phyloP scores from a whole-genome alignment of 1,139 yeast species.

The Suzukiozyma palmioleophila region DNA sequence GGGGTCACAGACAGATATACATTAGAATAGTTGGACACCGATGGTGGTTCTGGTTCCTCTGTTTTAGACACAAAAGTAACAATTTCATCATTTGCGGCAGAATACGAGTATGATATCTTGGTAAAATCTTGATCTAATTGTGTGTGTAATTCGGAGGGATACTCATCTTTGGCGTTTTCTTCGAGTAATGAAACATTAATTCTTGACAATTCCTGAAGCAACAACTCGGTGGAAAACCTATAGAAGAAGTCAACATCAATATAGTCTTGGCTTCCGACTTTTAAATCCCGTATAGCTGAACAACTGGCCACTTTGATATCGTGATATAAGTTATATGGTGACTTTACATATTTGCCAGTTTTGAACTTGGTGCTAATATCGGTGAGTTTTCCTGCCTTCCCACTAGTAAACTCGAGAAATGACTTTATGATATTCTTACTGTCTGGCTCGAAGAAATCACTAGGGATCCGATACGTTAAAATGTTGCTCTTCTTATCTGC shows the following conservation, averaged over 20 bases:
- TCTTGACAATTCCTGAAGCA: slow-evolving; percentile 67
- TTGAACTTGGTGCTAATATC: slow-evolving; percentile 19
- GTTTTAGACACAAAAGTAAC: slow-evolving; percentile 37
- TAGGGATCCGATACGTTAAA: slow-evolving; percentile 40
- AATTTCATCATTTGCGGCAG: slow-evolving; percentile 60
- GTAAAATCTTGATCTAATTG: slow-evolving; percentile 53
- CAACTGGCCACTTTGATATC: slow-evolving; percentile 69
- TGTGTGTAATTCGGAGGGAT: slow-evolving; percentile 25
- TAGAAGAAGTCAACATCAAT: slow-evolving; percentile 62
- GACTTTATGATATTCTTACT: slow-evolving; percentile 41
- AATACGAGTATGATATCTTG: slow-evolving; percentile 57
- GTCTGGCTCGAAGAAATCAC: slow-evolving; percentile 41
- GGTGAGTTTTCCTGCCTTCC: slow-evolving; percentile 17
- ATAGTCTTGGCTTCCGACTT: slow-evolving; percentile 57
- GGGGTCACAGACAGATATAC: slow-evolving; percentile 20
- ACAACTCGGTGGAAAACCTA: slow-evolving; percentile 63
- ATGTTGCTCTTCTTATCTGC: slow-evolving; percentile 32
- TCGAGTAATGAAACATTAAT: slow-evolving; percentile 20
- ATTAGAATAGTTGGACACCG: slow-evolving; percentile 13
- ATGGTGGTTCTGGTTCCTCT: slow-evolving; percentile 22
- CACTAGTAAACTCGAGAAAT: slow-evolving; percentile 29
- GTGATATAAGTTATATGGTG: slow-evolving; percentile 56
- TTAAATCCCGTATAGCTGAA: slow-evolving; percentile 41
- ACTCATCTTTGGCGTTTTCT: slow-evolving; percentile 10
- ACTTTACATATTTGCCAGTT: slow-evolving; percentile 31